Base-by-base conservation (phyloP, 2,329 filamentous ascomycete species). In the Colletotrichum higginsianum region DNA sequence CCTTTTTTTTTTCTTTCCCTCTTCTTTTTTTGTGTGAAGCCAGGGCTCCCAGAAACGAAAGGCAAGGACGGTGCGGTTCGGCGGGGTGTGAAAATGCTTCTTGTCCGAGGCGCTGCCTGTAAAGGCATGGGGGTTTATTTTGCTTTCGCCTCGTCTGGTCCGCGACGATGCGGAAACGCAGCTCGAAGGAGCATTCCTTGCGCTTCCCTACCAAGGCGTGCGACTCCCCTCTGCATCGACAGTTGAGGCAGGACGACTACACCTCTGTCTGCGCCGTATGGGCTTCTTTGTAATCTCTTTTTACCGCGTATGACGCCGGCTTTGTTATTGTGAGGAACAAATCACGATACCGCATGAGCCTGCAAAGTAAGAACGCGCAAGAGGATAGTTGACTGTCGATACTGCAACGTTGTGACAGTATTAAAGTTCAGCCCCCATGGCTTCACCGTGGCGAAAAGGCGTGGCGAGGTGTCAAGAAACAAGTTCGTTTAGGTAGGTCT, bases 151-250 rank as follows among this genome's bases (percentile, higher is more conserved):
- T 35, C 30, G 30, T 35, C 5, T 30, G 11, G 50, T 42, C 16
- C 44, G 18, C 55, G n/a, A 18, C 13, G 16, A 46, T 40, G 18
- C 18, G 40, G n/a, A 38, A 30, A 35, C 18, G 21, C 18, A 23
- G 21, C n/a, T 61, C 61, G 40, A 55, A 44, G 40, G 62, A 57
- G 60, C 23, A 26, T 70, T 66, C 47, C 62, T 66, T 66, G 66
- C 61, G 23, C 46, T 35, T 66, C 46, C 53, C n/a, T 42, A 52
- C 23, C 30, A 16, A 50, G 21, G 30, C 18, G 49, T 50, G 61
- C 52, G 42, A 35, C 30, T 35, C 11, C 8, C 16, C 8, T 58
- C 49, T 56, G 61, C 38, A 38, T n/a, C 23, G 38, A 35, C 30
- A 30, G 30, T 30, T 30, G 30, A 3, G 8, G 30, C 30, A 30